A percentile compares a stretch with the other conserved stretches of the same genome.
Evolutionary conservation across 164 flowering plant genomes (phyloP).

Genomic region (Chloranthus sessilifolius): DNA sequence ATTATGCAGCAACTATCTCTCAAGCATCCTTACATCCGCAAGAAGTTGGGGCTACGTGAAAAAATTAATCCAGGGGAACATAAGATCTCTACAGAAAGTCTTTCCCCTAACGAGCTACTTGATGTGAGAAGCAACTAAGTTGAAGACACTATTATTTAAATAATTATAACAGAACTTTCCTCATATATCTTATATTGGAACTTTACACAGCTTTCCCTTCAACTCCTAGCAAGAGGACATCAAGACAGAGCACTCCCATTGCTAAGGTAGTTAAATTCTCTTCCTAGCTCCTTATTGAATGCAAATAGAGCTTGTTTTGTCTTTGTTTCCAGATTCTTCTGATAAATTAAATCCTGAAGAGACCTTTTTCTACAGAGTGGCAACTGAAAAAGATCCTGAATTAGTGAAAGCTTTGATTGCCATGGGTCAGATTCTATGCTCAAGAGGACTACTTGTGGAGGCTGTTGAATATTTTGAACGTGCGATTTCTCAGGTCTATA

Average conservation of each 20-base stretch:
- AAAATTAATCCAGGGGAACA: constrained; percentile 16
- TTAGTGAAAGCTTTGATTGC: constrained; percentile 43
- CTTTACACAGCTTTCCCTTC: constrained; percentile 49
- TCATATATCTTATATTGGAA: background rate
- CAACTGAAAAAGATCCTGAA: constrained; percentile 73
- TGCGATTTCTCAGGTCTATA: constrained; percentile 64
- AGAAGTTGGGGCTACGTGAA: constrained; percentile 47
- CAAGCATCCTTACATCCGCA: constrained; percentile 41
- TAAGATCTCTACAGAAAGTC: constrained; percentile 26
- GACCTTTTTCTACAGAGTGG: constrained; percentile 45
- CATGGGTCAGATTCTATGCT: constrained; percentile 62
- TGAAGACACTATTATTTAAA: too few relatives aligned
- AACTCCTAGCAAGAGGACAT: constrained; percentile 35
- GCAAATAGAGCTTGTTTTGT: too few relatives aligned
- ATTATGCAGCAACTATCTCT: constrained; percentile 57
- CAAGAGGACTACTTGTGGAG: constrained; percentile 31
- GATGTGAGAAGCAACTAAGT: constrained; percentile 42
- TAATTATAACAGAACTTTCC: too few relatives aligned
- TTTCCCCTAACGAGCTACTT: constrained; percentile 46
- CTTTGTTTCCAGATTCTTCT: too few relatives aligned
- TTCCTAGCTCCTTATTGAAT: background rate
- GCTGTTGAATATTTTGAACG: constrained; percentile 55
- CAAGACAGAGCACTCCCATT: constrained; percentile 45
- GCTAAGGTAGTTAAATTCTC: constrained; percentile 41
- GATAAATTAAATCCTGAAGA: too few relatives aligned